Evolutionary conservation across 768 basidiomycete species (phyloP).

Genomic region (Tylopilus felleus): DNA sequence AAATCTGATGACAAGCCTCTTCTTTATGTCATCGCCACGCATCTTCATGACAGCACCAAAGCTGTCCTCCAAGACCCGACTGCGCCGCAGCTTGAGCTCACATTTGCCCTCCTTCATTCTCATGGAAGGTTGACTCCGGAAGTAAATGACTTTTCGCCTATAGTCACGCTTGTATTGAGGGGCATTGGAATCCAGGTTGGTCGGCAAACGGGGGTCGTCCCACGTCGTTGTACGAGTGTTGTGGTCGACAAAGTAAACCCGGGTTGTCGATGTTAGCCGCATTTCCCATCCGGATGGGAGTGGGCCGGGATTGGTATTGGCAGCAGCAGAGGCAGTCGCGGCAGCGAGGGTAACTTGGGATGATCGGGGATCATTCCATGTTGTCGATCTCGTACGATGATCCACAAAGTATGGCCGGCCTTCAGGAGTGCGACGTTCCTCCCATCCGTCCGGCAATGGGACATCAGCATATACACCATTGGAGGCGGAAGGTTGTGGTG

Average conservation of each 20-base stretch:
- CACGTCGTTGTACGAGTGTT: constrained; percentile 86
- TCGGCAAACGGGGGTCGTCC: constrained; percentile 90
- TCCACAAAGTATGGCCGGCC: constrained; percentile 75
- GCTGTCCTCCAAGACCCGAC: constrained; percentile 81
- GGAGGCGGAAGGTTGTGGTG: constrained; percentile 30
- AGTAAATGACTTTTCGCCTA: constrained; percentile 87
- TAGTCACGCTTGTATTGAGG: constrained; percentile 98
- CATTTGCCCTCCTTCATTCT: constrained; percentile 75
- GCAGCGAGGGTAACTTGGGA: constrained; percentile 46
- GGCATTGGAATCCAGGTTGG: constrained; percentile 77
- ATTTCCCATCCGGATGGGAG: constrained; percentile 95
- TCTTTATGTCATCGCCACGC: constrained; percentile 66
- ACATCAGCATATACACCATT: constrained; percentile 48
- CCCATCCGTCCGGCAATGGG: constrained; percentile 87
- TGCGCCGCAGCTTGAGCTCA: constrained; percentile 79
- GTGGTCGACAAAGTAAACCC: constrained; percentile 93
- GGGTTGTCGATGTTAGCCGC: constrained; percentile 78
- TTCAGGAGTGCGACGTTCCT: constrained; percentile 87
- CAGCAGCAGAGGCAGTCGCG: constrained; percentile 39
- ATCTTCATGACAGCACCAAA: constrained; percentile 82
- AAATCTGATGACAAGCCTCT: constrained; percentile 69
- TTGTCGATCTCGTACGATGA: constrained; percentile 81
- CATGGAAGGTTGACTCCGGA: constrained; percentile 87
- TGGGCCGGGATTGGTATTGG: constrained; percentile 67
- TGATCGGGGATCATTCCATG: constrained; percentile 84